phyloP scores from a whole-genome alignment of 805 yeast genomes.

The Wickerhamia fluorescens region DNA sequence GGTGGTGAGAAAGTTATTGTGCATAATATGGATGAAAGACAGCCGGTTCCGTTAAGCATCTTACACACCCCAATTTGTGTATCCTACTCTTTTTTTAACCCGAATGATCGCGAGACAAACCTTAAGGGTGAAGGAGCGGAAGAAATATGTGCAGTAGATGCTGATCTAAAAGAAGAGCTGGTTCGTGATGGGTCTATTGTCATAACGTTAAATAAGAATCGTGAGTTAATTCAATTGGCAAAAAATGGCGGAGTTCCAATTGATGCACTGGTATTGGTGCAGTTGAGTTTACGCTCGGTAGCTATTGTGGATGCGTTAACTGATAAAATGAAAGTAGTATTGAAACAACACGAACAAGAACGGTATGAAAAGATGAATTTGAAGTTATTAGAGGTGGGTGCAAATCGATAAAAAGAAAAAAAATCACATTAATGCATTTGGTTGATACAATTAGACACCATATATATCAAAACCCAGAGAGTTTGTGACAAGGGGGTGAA shows the following conservation, averaged over 20 bases:
- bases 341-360: conserved; percentile 47
- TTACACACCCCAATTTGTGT: conserved; percentile 87
- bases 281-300: conserved; percentile 63
- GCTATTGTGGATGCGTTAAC: conserved; percentile 57
- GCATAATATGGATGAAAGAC: conserved; percentile 69
- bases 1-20: conserved; percentile 41
- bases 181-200: conserved; percentile 75
- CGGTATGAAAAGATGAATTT: conserved; percentile 34
- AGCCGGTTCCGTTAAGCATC: conserved; percentile 79
- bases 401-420: conserved; percentile 14
- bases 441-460: too few species aligned
- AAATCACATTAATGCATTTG: too few species aligned
- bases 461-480: too few species aligned
- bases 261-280: conserved; percentile 61
- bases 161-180: conserved; percentile 69
- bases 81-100: conserved; percentile 80
- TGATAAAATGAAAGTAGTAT: conserved; percentile 47
- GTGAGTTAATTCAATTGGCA: conserved; percentile 83
- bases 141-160: conserved; percentile 67
- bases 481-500: too few species aligned
- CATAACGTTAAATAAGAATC: conserved; percentile 79
- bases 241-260: conserved; percentile 89
- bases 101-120: conserved; percentile 55
- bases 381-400: conserved; percentile 31
- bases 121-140: conserved; percentile 57